Percentiles rank a stretch among this genome's conserved stretches.
These are phyloP conservation scores for Vitis riparia DNA, from an alignment of 164 flowering plant genomes.

Conservation along the genomic window DNA sequence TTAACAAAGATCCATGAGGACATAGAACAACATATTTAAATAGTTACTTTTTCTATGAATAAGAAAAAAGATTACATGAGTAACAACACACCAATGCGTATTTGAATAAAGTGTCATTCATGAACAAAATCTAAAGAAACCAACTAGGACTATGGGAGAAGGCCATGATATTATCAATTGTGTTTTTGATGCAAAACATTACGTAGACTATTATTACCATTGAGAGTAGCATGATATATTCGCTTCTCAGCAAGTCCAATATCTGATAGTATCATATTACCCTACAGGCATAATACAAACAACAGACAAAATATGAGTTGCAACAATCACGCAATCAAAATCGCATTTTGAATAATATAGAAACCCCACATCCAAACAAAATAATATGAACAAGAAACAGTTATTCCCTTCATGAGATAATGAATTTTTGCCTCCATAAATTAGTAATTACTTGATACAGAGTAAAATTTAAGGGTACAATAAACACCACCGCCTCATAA, in stretches of 20 bases:
- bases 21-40: background rate
- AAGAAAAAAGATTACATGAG: no score
- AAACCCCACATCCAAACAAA: no score
- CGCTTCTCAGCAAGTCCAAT: slow-evolving; percentile 91
- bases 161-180: slow-evolving; percentile 66
- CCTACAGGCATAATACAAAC: slow-evolving; percentile 49
- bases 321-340: background rate
- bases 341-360: no score
- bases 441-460: no score
- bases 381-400: no score
- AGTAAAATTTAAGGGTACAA: no score
- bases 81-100: no score
- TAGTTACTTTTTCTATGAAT: background rate
- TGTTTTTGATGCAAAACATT: slow-evolving; percentile 45
- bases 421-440: no score
- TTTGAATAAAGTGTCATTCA: background rate
- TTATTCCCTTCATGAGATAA: no score
- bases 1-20: slow-evolving; percentile 7
- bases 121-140: slow-evolving; percentile 34
- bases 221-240: slow-evolving; percentile 79
- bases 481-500: no score
- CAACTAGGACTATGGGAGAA: slow-evolving; percentile 30
- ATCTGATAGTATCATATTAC: slow-evolving; percentile 69
- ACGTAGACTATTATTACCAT: slow-evolving; percentile 82
- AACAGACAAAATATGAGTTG: background rate